phyloP scores from a whole-genome alignment of 371 early-diverging fungal species.

The Syncephalastrum sp. region DNA sequence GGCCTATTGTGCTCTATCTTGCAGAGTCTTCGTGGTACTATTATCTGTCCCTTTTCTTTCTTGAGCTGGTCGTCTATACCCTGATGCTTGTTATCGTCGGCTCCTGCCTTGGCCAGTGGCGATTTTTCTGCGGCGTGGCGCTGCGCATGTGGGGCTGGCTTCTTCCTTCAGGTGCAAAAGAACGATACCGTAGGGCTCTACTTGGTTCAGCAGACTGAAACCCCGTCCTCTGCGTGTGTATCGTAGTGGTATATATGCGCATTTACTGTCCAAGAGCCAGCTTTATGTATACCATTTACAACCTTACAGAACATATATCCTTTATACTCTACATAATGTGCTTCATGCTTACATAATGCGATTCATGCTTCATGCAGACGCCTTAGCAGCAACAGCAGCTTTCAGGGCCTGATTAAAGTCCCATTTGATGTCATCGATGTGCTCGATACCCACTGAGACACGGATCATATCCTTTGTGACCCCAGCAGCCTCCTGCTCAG shows the following conservation, averaged over 20 bases:
- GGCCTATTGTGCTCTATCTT: neutral
- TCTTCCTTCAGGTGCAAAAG: neutral
- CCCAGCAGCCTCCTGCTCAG: constrained; percentile 76
- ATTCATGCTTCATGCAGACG: too few relatives aligned
- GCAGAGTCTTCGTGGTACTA: constrained; percentile 22
- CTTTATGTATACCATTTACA: too few relatives aligned
- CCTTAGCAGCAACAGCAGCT: constrained; percentile 11
- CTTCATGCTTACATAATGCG: too few relatives aligned
- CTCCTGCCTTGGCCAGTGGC: constrained; percentile 33
- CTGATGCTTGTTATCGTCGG: constrained; percentile 37
- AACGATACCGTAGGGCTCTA: neutral
- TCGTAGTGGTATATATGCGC: too few relatives aligned
- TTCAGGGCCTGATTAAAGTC: constrained; percentile 65
- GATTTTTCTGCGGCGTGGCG: constrained; percentile 35
- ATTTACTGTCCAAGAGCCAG: too few relatives aligned
- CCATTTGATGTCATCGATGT: constrained; percentile 88
- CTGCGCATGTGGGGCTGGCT: constrained; percentile 43
- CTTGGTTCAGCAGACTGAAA: too few relatives aligned
- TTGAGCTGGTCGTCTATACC: constrained; percentile 39
- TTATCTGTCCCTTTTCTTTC: constrained; percentile 31
- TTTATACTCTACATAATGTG: too few relatives aligned
- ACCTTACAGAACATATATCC: too few relatives aligned
- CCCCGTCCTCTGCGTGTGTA: too few relatives aligned
- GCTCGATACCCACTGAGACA: constrained; percentile 86
- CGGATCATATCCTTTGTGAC: constrained; percentile 83